Percentiles rank a stretch among this genome's conserved stretches.
Evolutionary conservation across 306 rosid species (phyloP).

Genomic region (Purshia tridentata): DNA sequence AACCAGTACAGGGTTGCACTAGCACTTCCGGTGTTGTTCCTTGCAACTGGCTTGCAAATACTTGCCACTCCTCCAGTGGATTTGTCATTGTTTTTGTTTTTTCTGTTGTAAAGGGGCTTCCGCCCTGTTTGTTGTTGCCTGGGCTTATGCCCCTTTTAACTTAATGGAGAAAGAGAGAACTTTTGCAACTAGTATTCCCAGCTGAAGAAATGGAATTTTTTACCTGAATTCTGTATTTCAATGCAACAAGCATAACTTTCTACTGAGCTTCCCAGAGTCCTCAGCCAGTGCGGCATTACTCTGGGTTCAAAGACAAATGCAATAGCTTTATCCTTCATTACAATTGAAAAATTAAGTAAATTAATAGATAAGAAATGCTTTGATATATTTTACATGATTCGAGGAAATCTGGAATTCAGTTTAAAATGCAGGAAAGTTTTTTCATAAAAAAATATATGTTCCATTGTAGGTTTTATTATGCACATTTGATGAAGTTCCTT

Average conservation of each 20-base stretch:
- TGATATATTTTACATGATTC: background rate
- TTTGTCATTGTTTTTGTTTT: background rate
- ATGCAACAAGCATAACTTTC: slow-evolving; percentile 2
- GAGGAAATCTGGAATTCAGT: background rate
- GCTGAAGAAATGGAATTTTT: background rate
- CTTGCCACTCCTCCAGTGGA: background rate
- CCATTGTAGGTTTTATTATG: too few relatives aligned
- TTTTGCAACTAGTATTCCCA: background rate
- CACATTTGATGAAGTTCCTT: too few relatives aligned
- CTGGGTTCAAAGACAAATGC: background rate
- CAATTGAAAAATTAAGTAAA: background rate
- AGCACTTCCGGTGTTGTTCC: background rate
- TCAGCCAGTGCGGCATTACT: background rate
- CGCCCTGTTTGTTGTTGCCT: background rate
- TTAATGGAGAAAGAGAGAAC: background rate
- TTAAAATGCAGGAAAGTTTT: too few relatives aligned
- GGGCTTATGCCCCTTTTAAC: background rate
- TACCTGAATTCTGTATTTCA: background rate
- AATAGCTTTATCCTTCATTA: background rate
- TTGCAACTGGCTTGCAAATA: background rate
- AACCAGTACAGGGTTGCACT: background rate
- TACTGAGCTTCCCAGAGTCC: background rate
- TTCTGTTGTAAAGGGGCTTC: slow-evolving; percentile 6
- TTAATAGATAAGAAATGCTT: background rate
- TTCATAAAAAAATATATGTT: too few relatives aligned